Percentiles rank a stretch among this genome's conserved stretches.
These are phyloP conservation scores for Venturia oleaginea DNA, from an alignment of 2,329 filamentous ascomycete species.

Conservation along the genomic window DNA sequence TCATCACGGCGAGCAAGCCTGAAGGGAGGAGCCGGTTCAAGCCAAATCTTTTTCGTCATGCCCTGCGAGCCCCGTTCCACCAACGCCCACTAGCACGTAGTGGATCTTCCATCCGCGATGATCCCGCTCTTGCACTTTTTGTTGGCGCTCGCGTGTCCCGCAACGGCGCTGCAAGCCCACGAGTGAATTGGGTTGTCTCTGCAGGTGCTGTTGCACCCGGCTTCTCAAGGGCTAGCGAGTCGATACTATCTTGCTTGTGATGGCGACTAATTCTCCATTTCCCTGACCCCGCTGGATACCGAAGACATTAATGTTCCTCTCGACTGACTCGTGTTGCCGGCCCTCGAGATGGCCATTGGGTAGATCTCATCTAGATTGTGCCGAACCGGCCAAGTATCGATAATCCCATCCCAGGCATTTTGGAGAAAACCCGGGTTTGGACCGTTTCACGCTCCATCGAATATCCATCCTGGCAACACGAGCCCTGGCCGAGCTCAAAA, in stretches of 20 bases:
- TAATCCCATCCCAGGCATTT: neutral
- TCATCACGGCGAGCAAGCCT: neutral
- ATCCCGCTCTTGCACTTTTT: neutral
- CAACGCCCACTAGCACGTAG: neutral
- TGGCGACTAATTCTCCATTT: neutral
- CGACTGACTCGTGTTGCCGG: neutral
- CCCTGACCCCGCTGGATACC: neutral
- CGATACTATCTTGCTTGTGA: neutral
- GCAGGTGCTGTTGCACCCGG: neutral
- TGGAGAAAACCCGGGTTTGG: neutral
- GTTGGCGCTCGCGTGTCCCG: neutral
- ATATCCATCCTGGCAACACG: neutral
- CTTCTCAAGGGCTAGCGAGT: neutral
- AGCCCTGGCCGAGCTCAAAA: neutral
- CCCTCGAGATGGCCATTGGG: neutral
- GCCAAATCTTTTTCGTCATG: neutral
- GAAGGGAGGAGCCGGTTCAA: neutral
- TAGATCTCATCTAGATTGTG: neutral
- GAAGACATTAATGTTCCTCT: neutral
- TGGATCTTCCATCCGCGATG: neutral
- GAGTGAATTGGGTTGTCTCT: neutral
- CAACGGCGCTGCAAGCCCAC: constrained; percentile 2
- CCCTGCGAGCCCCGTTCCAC: neutral
- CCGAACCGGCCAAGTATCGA: neutral
- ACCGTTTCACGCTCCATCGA: neutral